A percentile compares a stretch with the other conserved stretches of the same genome.
Evolutionary conservation across 2,329 filamentous ascomycete species (phyloP).

Genomic region (Alternaria longipes): DNA sequence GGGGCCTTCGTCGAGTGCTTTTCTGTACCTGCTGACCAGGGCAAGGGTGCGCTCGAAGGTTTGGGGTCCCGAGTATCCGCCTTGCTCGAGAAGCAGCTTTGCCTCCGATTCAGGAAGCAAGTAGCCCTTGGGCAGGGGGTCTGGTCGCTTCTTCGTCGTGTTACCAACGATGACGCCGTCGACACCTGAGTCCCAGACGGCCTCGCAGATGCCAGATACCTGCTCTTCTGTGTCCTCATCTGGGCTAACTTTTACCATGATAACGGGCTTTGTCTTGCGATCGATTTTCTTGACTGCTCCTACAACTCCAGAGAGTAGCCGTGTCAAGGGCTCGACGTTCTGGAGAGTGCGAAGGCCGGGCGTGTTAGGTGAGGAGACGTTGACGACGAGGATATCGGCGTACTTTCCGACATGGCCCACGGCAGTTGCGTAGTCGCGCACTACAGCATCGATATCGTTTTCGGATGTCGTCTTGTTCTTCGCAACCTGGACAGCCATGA

Average conservation of each 20-base stretch:
- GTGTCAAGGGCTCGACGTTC: conserved; percentile 81
- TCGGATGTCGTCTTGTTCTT: conserved; percentile 97
- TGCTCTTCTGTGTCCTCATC: conserved; percentile 90
- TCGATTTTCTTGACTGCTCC: conserved; percentile 74
- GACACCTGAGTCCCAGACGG: conserved; percentile 71
- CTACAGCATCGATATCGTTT: conserved; percentile 81
- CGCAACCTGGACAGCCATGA: conserved; percentile 90
- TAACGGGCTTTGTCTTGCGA: conserved; percentile 75
- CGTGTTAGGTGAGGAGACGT: conserved; percentile 96
- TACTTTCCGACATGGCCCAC: conserved; percentile 84
- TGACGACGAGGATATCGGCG: conserved; percentile 96
- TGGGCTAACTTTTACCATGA: conserved; percentile 98
- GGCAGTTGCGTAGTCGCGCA: conserved; percentile 84
- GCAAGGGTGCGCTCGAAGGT: conserved; percentile 83
- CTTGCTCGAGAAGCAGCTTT: conserved; percentile 74
- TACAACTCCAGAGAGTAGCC: conserved; percentile 83
- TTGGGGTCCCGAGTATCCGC: conserved; percentile 90
- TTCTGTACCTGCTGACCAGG: conserved; percentile 81
- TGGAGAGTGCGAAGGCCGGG: conserved; percentile 89
- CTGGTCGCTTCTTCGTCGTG: conserved; percentile 85
- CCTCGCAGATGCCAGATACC: conserved; percentile 83
- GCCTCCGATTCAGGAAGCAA: conserved; percentile 73
- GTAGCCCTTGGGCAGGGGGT: conserved; percentile 73
- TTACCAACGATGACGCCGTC: conserved; percentile 98
- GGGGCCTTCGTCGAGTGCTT: conserved; percentile 57